These are phyloP conservation scores for Penicillium herquei DNA, from an alignment of 495 filamentous ascomycete genomes.

Conservation along the genomic window DNA sequence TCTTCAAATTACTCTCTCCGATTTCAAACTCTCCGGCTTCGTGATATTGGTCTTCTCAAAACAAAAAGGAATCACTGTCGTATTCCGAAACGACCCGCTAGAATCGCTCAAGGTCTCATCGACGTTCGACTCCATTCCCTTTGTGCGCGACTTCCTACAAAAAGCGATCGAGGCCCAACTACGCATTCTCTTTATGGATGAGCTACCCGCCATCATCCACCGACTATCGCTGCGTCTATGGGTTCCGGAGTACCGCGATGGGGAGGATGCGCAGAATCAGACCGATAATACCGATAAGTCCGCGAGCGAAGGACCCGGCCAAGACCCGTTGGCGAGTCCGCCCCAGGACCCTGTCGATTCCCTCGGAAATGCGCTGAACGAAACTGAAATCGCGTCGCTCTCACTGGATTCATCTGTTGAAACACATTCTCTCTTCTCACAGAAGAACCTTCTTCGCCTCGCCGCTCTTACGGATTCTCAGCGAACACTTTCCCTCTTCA, in stretches of 20 bases:
- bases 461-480: slow-evolving; percentile 78
- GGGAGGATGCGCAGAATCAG: slow-evolving; percentile 47
- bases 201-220: slow-evolving; percentile 93
- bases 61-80: slow-evolving; percentile 92
- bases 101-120: slow-evolving; percentile 98
- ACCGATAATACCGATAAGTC: slow-evolving; percentile 21
- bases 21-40: slow-evolving; percentile 95
- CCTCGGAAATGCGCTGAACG: slow-evolving; percentile 71
- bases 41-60: slow-evolving; percentile 96
- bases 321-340: slow-evolving; percentile 76
- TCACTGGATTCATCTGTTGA: slow-evolving; percentile 74
- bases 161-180: slow-evolving; percentile 95
- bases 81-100: slow-evolving; percentile 96
- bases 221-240: slow-evolving; percentile 84
- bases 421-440: slow-evolving; percentile 80
- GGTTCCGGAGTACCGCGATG: slow-evolving; percentile 79
- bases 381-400: slow-evolving; percentile 68
- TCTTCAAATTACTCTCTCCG: slow-evolving; percentile 90
- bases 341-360: slow-evolving; percentile 76
- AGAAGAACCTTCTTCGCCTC: slow-evolving; percentile 80
- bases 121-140: slow-evolving; percentile 98
- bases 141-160: slow-evolving; percentile 94
- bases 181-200: slow-evolving; percentile 92
- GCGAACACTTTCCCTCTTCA: slow-evolving; percentile 82
- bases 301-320: slow-evolving; percentile 47